These are phyloP conservation scores for Tricholoma matsutake DNA, from an alignment of 768 basidiomycete genomes.

Conservation along the genomic window DNA sequence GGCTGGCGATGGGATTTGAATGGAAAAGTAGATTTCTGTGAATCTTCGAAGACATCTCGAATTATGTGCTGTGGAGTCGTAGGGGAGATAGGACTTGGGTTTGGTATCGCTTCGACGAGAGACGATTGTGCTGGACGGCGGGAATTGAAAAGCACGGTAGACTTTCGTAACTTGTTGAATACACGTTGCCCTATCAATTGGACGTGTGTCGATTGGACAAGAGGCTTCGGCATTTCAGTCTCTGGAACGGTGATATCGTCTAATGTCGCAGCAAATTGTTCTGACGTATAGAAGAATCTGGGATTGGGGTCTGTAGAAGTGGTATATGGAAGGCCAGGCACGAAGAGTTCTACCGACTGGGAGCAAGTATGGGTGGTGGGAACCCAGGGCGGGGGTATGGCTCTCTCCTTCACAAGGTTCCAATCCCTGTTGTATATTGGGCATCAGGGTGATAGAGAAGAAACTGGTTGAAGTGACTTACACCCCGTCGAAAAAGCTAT, in stretches of 20 bases:
- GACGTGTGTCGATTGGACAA: background rate
- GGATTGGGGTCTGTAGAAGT: slow-evolving; percentile 3
- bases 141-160: background rate
- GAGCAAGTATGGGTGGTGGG: background rate
- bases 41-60: background rate
- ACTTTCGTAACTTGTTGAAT: background rate
- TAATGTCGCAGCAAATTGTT: background rate
- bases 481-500: slow-evolving; percentile 11
- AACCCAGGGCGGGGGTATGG: slow-evolving; percentile 7
- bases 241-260: background rate
- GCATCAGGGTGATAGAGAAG: background rate
- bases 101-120: background rate
- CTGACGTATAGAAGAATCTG: slow-evolving; percentile 4
- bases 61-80: background rate
- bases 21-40: background rate
- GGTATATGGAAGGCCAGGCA: background rate
- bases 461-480: slow-evolving; percentile 2
- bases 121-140: background rate
- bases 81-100: background rate
- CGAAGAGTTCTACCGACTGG: background rate
- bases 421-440: slow-evolving; percentile 15
- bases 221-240: background rate
- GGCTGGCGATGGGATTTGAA: background rate
- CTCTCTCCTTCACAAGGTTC: slow-evolving; percentile 10
- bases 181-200: background rate